phyloP scores from a whole-genome alignment of 768 basidiomycete species.

The Rhizopogon vinicolor region DNA sequence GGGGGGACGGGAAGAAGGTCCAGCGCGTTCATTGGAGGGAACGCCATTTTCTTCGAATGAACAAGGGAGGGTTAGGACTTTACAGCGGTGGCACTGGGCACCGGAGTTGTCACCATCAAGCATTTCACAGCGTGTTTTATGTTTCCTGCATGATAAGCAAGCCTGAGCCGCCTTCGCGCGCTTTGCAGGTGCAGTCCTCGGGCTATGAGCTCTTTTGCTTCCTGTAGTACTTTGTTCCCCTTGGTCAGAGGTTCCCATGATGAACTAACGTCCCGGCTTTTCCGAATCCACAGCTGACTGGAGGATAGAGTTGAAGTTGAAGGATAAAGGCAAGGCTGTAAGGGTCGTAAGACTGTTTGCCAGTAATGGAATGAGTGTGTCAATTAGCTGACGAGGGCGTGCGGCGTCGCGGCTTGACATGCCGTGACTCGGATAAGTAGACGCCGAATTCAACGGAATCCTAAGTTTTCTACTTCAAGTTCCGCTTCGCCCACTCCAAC shows the following conservation, averaged over 20 bases:
- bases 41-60: conserved; percentile 34
- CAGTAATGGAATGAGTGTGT: neutral
- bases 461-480: too few species aligned
- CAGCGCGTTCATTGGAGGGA: conserved; percentile 7
- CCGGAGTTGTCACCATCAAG: conserved; percentile 34
- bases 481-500: too few species aligned
- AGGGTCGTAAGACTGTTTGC: neutral
- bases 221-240: conserved; percentile 16
- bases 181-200: conserved; percentile 27
- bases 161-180: conserved; percentile 41
- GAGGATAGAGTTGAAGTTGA: neutral
- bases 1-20: conserved; percentile 8
- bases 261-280: too few species aligned
- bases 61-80: conserved; percentile 41
- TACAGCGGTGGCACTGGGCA: conserved; percentile 44
- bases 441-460: too few species aligned
- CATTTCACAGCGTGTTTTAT: conserved; percentile 47
- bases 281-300: neutral
- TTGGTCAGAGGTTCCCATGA: conserved; percentile 13
- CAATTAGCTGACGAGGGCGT: neutral
- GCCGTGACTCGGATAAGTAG: too few species aligned
- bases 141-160: conserved; percentile 40
- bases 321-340: neutral
- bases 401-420: neutral
- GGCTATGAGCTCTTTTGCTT: conserved; percentile 27